A percentile compares a stretch with the other conserved stretches of the same genome.
Conservation (phyloP, 106 monocot species). For the Allium fistulosum region DNA sequence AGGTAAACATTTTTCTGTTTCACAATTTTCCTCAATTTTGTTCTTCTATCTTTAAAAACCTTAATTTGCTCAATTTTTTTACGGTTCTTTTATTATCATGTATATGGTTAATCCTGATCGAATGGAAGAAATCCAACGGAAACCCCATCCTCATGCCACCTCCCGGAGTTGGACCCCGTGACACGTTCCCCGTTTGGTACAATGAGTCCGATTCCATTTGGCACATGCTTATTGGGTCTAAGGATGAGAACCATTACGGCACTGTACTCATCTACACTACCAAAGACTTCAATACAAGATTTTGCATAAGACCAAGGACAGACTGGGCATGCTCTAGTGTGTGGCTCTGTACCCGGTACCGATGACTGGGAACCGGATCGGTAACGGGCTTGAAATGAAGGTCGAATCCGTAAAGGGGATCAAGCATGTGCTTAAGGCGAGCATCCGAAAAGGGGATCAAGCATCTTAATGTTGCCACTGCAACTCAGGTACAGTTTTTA, state of each 20-base stretch:
- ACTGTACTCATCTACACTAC: conserved; percentile 37
- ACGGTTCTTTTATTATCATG: too few species aligned
- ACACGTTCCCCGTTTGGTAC: conserved; percentile 56
- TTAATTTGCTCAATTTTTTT: too few species aligned
- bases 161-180: conserved; percentile 11
- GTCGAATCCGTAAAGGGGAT: conserved; percentile 12
- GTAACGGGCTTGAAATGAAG: conserved; percentile 17
- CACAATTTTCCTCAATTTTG: too few species aligned
- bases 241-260: conserved; percentile 34
- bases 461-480: conserved; percentile 20
- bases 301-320: conserved; percentile 26
- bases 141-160: conserved; percentile 48
- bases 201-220: conserved; percentile 14
- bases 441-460: conserved; percentile 32
- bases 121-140: conserved; percentile 34
- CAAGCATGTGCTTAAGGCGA: conserved; percentile 59
- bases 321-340: conserved; percentile 70
- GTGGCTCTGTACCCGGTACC: conserved; percentile 52
- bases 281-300: conserved; percentile 43
- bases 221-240: conserved; percentile 36
- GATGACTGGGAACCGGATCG: neutral
- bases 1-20: too few species aligned
- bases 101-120: conserved; percentile 7
- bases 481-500: conserved; percentile 29
- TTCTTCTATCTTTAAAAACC: too few species aligned